These are phyloP conservation scores for Heterobasidion annosum DNA, from an alignment of 1,284 basidiomycete genomes.

Conservation along the genomic window DNA sequence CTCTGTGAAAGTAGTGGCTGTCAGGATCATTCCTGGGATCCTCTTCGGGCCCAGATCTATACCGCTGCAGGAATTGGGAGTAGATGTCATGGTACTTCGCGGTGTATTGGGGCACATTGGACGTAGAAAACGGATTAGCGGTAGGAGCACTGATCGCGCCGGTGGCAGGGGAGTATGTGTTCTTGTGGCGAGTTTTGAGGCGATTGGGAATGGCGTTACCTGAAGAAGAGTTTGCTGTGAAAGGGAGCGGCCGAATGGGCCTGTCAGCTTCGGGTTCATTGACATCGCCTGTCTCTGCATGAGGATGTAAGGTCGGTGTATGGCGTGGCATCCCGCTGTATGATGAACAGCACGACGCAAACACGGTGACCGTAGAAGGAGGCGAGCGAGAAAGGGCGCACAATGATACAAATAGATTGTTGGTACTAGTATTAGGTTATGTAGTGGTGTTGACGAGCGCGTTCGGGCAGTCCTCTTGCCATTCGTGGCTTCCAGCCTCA, in stretches of 20 bases:
- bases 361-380: no score
- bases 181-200: constrained; percentile 27
- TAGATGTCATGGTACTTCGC: constrained; percentile 59
- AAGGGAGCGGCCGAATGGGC: constrained; percentile 25
- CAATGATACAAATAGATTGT: no score
- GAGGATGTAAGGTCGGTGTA: constrained; percentile 58
- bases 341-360: neutral
- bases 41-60: constrained; percentile 55
- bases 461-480: no score
- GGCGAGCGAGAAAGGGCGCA: no score
- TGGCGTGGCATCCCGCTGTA: constrained; percentile 31
- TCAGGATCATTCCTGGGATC: constrained; percentile 68
- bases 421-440: no score
- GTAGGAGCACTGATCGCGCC: constrained; percentile 21
- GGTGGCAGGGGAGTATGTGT: constrained; percentile 21
- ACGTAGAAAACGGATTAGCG: constrained; percentile 13
- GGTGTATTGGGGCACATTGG: constrained; percentile 16
- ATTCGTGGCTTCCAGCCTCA: no score
- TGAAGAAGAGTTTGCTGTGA: constrained; percentile 18
- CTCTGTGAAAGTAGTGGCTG: constrained; percentile 65
- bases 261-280: constrained; percentile 36
- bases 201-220: constrained; percentile 19
- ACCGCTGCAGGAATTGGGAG: constrained; percentile 68
- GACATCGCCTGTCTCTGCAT: constrained; percentile 41
- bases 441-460: no score